Base-by-base conservation (phyloP, 2,329 filamentous ascomycete species). In the Hypomyces rosellus region DNA sequence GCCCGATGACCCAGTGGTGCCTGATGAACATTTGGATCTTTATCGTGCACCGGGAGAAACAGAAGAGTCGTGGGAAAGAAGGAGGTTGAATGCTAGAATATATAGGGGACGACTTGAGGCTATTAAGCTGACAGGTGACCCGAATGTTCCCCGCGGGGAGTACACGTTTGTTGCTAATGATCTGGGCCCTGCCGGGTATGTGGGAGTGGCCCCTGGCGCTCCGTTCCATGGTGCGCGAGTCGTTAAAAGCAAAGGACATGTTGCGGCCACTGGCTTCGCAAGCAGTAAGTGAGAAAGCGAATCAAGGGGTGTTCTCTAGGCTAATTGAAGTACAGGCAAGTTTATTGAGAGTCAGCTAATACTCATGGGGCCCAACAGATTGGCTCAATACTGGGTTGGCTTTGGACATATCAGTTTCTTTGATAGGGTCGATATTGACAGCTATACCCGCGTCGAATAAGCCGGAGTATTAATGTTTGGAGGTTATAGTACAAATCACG, bases 61-160 rank as follows among this genome's bases (percentile, higher is more conserved):
- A 5, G 66, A 73, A 14, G 66, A 69, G 9, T 69, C 68, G n/a
- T 80, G 73, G 64, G 61, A 73, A 34, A 58, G 61, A 34, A 70
- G 77, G 15, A 72, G 73, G 45, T 61, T 65, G 1, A 69, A 75
- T 13, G 71, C 73, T 22, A 69, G 71, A 13, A 71, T 81, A 1
- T 82, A 87, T 57, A 74, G 73, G 12, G 89, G 89, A 4, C 75
- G 82, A 2, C 67, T 97, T 3, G 84, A 91, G 65, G 92, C 87
- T 0, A 83, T 96, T 62, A 97, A 97, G 65, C 72, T 99, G 34
- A 97, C 92, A 0, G 92, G 92, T 1, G 92, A 99, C 61, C 82
- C 86, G 0, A 95, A 96, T 57, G 83, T 97, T 13, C 92, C 92
- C 0, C 78, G 91, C 8, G 92, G 91, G 8, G 86, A 96, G 65